Evolutionary conservation across 495 filamentous ascomycete genomes (phyloP).

Genomic region (Baudoinia panamericana): DNA sequence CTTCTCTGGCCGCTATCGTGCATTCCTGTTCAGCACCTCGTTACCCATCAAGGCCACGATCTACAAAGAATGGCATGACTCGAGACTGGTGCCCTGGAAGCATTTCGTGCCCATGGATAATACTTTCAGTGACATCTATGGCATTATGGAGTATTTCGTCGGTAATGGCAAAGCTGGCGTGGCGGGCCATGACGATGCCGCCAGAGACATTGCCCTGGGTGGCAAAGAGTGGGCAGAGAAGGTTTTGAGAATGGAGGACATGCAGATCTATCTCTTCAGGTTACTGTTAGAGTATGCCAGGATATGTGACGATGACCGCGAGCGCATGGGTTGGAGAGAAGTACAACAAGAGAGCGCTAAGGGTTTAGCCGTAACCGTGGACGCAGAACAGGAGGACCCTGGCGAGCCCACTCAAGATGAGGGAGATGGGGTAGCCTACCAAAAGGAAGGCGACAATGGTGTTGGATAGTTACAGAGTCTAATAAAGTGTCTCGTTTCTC

Average conservation of each 20-base stretch:
- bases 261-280: conserved; percentile 56
- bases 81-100: conserved; percentile 27
- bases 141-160: conserved; percentile 68
- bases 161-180: conserved; percentile 32
- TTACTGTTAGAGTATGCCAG: conserved; percentile 60
- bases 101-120: conserved; percentile 72
- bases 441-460: too few species aligned
- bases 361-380: too few species aligned
- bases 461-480: too few species aligned
- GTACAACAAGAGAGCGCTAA: too few species aligned
- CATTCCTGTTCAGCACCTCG: conserved; percentile 18
- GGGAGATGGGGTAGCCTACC: too few species aligned
- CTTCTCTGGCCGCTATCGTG: conserved; percentile 26
- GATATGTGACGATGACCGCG: conserved; percentile 50
- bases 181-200: conserved; percentile 44
- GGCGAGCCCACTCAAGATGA: too few species aligned
- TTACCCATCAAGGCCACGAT: conserved; percentile 31
- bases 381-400: too few species aligned
- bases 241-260: conserved; percentile 57
- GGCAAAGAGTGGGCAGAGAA: conserved; percentile 55
- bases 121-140: conserved; percentile 60
- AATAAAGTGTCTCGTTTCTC: too few species aligned
- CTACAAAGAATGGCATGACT: conserved; percentile 31
- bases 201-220: conserved; percentile 47
- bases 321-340: conserved; percentile 53